Evolutionary conservation across 495 filamentous ascomycete species (phyloP).

Genomic region (Aspergillus cavernicola): DNA sequence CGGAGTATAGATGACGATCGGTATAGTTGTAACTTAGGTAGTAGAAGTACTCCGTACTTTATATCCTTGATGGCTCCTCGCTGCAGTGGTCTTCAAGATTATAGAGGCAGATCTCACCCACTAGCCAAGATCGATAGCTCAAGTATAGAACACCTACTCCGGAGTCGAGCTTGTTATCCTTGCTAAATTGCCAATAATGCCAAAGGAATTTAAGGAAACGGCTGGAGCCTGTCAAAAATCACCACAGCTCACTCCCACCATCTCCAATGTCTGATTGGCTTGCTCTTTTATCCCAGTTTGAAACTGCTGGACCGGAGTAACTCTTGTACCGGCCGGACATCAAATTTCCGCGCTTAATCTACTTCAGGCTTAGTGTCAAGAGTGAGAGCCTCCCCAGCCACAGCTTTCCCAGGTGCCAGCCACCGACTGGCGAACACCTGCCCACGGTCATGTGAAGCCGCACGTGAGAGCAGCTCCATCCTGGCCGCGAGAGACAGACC

Average conservation of each 20-base stretch:
- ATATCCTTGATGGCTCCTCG: neutral
- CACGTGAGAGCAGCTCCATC: conserved; percentile 9
- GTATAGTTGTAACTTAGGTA: neutral
- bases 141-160: too few relatives aligned
- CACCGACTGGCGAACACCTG: too few relatives aligned
- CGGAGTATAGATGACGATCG: neutral
- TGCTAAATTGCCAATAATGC: neutral
- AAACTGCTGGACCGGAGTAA: conserved; percentile 13
- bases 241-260: neutral
- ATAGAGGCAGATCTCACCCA: neutral
- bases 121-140: neutral
- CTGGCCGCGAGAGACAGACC: neutral
- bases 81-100: neutral
- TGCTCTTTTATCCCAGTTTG: neutral
- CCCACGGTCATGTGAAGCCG: conserved; percentile 10
- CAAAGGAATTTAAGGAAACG: neutral
- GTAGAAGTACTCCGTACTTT: neutral
- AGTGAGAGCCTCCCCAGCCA: conserved; percentile 2
- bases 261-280: neutral
- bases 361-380: too few relatives aligned
- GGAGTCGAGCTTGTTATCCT: neutral
- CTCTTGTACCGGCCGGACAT: neutral
- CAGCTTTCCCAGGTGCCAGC: neutral
- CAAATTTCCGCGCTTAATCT: too few relatives aligned
- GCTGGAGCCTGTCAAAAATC: conserved; percentile 2